Evolutionary conservation across 2,329 filamentous ascomycete species (phyloP).

Genomic region (Lecanicillium sp.): DNA sequence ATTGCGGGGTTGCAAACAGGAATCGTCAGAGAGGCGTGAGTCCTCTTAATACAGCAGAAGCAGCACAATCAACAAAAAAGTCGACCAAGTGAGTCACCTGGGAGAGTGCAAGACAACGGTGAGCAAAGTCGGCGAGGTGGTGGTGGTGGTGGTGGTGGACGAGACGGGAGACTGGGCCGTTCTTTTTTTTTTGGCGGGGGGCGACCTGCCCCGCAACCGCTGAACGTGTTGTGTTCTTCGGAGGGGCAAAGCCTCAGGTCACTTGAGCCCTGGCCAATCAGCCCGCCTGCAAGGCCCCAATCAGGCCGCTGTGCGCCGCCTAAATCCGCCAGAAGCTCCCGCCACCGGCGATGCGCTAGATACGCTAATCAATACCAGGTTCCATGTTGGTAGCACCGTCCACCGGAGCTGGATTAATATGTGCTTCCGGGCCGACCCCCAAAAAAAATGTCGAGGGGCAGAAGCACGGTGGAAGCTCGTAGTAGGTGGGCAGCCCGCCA

Average conservation of each 20-base stretch:
- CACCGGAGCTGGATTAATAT: slow-evolving; percentile 9
- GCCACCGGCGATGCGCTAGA: neutral
- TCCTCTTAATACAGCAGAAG: no score
- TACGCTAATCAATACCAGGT: neutral
- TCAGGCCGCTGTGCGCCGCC: neutral
- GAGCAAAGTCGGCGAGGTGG: no score
- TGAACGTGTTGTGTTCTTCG: neutral
- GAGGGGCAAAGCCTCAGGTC: slow-evolving; percentile 8
- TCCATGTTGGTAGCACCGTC: no score
- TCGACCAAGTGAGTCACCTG: no score
- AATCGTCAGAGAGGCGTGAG: no score
- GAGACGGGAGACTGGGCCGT: slow-evolving; percentile 5
- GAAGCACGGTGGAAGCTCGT: slow-evolving; percentile 9
- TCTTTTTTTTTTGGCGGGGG: slow-evolving; percentile 8
- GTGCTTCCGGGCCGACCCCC: slow-evolving; percentile 4
- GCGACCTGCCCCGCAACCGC: slow-evolving; percentile 8
- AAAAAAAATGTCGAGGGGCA: slow-evolving; percentile 9
- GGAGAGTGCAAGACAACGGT: no score
- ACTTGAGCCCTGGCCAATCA: slow-evolving; percentile 5
- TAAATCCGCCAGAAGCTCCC: neutral
- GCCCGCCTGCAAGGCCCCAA: no score
- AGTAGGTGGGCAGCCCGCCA: slow-evolving; percentile 6
- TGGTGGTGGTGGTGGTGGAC: neutral
- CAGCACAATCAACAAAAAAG: no score
- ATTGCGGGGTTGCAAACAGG: no score